Evolutionary conservation across 176 grass and related monocot genomes (phyloP), one percentile per base, ranked within the genome.

Genomic region (Carex parvula): DNA sequence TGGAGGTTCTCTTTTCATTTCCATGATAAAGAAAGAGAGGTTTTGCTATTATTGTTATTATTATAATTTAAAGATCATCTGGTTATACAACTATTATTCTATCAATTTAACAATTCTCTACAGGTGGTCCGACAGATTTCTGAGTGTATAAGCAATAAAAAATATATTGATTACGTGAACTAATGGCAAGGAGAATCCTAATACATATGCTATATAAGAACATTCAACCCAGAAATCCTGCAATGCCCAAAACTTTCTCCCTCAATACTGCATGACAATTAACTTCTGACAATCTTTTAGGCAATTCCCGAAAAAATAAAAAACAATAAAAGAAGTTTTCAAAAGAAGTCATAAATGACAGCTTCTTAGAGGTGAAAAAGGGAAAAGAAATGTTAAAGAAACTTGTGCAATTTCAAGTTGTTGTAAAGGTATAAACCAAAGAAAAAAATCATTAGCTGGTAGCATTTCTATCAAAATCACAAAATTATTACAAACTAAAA

Each of bases 51-150:
- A 54, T 76, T 55, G 48, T 72, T 72, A 11, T 73, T 48, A 46
- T 73, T 65, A 65, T 30, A 65, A 65, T 30, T 5, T 32, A 33
- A 64, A 29, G 26, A 30, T 33, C 5, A 65, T 65, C 12, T 33
- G 63, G 26, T 65, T 65, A 65, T 33, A 30, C 64, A 67, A 67
- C 30, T 33, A 32, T 67, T 67, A 67, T 67, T 67, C 30, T 37
- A 33, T 35, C 64, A 67, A 67, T 67, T 15, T 67, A 64, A 64
- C 69, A 21, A 21, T 46, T 72, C 35, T 72, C 66, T 70, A 70
- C 61, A 21, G 63, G 41, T 42, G 39, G 17, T 72, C 18, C 2
- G 9, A 72, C 18, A 22, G 17, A 46, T 72, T 42, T 42, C 41
- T 44, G 69, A 72, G 41, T 48, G 70, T 46, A 73, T 24, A 21